phyloP scores from a whole-genome alignment of 169 alveolate species.

The Plasmodium adleri region DNA sequence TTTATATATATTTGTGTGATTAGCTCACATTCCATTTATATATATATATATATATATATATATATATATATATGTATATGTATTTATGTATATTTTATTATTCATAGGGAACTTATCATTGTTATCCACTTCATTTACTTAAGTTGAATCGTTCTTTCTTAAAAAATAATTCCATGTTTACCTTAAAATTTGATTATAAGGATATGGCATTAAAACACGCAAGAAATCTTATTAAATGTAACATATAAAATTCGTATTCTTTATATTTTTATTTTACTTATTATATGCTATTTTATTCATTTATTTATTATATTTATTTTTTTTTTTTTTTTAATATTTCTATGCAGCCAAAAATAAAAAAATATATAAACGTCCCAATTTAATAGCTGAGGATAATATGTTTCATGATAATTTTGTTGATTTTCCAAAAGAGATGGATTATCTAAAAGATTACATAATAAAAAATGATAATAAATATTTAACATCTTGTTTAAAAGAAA shows the following conservation, averaged over 20 bases:
- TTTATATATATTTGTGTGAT: background rate
- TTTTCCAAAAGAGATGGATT: constrained; percentile 37
- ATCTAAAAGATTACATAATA: constrained; percentile 61
- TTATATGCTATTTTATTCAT: background rate
- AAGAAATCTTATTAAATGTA: constrained; percentile 62
- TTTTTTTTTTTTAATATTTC: constrained; percentile 13
- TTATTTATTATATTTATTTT: constrained; percentile 5
- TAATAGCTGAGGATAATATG: constrained; percentile 9
- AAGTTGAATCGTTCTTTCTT: constrained; percentile 51
- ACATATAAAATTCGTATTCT: background rate
- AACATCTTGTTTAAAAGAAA: constrained; percentile 2
- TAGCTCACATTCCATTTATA: background rate
- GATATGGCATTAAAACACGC: constrained; percentile 65
- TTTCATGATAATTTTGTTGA: constrained; percentile 24
- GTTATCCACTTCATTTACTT: constrained; percentile 63
- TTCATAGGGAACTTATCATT: constrained; percentile 73
- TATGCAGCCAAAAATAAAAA: constrained; percentile 18
- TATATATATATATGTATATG: constrained; percentile 1
- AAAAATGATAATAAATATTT: constrained; percentile 23
- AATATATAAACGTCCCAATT: background rate
- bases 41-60: background rate
- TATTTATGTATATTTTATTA: background rate
- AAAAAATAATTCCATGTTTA: constrained; percentile 56
- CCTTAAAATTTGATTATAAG: constrained; percentile 21
- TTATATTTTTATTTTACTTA: background rate